Base-by-base conservation (phyloP, 805 yeast species). In the Wickerhamomyces canadensis region DNA sequence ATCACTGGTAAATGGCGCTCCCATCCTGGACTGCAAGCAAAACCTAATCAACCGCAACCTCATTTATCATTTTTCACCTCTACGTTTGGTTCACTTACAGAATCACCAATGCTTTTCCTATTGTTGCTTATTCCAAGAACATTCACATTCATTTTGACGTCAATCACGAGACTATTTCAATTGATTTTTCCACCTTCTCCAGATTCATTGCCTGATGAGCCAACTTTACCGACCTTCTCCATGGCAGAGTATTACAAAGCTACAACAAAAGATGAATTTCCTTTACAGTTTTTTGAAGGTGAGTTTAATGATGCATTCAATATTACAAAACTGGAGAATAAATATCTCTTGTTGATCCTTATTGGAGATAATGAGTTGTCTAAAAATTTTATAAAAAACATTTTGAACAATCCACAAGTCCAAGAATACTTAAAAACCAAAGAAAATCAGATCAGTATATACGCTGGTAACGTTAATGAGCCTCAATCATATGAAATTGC, bases 401-500 rank as follows among this genome's bases (percentile, higher is more conserved):
- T 76, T 10, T 50, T 78, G 28, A 65, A 70, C 34, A 72, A 72
- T 46, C 68, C 60, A 1, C 50, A 57, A 22, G 73, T 78, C 25
- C 54, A 69, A 13, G 52, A 65, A 24, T 54, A 59, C 31, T 43
- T 67, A 32, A 55, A 57, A 11, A 59, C 32, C 4, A 18, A n/a
- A 19, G 5, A 60, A 2, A 65, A 72, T 28, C 67, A 80, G 32
- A 40, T 74, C n/a, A 44, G 76, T 1, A 64, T 81, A 1, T 84
- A 81, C 68, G 70, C 82, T 27, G 84, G 85, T 0, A 76, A 79
- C 45, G 77, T 76, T 18, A 59, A 67, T 13, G 77, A 77, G 45
- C 68, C 80, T 1, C 91, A 84, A 54, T 74, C 84, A 4, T 77
- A 74, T 63, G 78, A 78, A 40, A 71, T 84, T 28, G 84, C 85